Conservation (phyloP, 2,329 filamentous ascomycete species). For the Chaetothyriales sp. region DNA sequence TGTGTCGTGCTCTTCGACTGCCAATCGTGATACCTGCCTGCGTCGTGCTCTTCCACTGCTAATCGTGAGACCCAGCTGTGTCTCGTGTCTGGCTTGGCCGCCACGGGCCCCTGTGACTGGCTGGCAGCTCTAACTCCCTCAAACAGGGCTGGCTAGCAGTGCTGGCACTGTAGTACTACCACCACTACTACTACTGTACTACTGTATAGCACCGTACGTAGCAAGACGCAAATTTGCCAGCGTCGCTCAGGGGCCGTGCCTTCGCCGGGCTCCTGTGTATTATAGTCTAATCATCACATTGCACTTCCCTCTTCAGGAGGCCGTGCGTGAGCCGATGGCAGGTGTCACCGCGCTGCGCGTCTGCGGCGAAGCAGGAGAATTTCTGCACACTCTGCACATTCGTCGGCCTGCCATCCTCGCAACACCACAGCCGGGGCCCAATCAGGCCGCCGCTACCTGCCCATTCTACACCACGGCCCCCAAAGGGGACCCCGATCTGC, state of each 20-base stretch:
- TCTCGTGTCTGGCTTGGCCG: no score
- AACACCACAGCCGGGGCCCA: neutral
- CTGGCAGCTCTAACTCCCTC: no score
- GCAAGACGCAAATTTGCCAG: neutral
- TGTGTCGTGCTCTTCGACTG: no score
- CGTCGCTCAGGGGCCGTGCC: neutral
- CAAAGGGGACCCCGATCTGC: neutral
- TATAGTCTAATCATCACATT: neutral
- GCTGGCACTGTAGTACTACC: no score
- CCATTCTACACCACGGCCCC: neutral
- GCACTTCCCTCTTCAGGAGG: neutral
- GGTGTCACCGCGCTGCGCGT: neutral
- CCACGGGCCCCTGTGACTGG: no score
- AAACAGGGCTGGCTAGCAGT: no score
- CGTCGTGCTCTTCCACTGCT: no score
- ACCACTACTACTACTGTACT: no score
- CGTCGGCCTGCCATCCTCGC: no score
- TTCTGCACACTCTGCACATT: neutral
- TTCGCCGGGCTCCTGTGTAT: neutral
- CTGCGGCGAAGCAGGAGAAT: neutral
- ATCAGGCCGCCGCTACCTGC: neutral
- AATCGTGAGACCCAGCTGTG: no score
- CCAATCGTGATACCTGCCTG: no score
- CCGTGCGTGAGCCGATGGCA: neutral
- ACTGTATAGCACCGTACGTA: no score